Evolutionary conservation across 1,284 basidiomycete species (phyloP), one percentile per base, ranked within the genome.

Genomic region (Leccinum griseonigrum): DNA sequence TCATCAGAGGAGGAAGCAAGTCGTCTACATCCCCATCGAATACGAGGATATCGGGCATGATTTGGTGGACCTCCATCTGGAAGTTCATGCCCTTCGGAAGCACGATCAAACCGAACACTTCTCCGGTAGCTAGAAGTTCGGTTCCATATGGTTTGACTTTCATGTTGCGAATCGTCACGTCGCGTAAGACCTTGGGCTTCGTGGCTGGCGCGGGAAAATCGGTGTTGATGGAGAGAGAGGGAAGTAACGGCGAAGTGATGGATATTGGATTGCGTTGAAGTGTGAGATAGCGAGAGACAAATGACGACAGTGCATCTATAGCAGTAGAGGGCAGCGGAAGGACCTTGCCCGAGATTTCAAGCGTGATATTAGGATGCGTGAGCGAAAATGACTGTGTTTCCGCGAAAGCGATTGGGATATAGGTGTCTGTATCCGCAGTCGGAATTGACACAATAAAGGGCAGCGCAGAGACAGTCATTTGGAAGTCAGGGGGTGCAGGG

Each of bases 151-250:
- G 80, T 60, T 79, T 83, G 61, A 92, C 81, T 66, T 82, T 84
- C 91, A 92, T 92, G 66, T 90, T 81, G 31, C 79, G 80, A 61
- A 92, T 87, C 3, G 86, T 87, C 34, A 92, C 85, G 63, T 90
- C 78, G 18, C 82, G 83, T 18, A 92, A 77, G 51, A 92, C 78
- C 29, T 81, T 77, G 1, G 90, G 90, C 40, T 79, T 81, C 3
- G 84, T 83, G 51, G 78, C 69, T 1, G 87, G 88, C 1, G 82
- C 81, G 9, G 90, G 91, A 69, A 92, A 91, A 2, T 77, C 71
- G 3, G 83, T 77, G 57, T 80, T 71, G 3, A 88, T 65, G 28
- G 74, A 63, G 48, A 87, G 69, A 16, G 71, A 75, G 0, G 84
- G 81, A 54, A 89, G 66, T 4, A 86, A 71, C 1, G 85, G 80